Conservation (phyloP, 2,329 filamentous ascomycete genomes). For the Nemania sp. region DNA sequence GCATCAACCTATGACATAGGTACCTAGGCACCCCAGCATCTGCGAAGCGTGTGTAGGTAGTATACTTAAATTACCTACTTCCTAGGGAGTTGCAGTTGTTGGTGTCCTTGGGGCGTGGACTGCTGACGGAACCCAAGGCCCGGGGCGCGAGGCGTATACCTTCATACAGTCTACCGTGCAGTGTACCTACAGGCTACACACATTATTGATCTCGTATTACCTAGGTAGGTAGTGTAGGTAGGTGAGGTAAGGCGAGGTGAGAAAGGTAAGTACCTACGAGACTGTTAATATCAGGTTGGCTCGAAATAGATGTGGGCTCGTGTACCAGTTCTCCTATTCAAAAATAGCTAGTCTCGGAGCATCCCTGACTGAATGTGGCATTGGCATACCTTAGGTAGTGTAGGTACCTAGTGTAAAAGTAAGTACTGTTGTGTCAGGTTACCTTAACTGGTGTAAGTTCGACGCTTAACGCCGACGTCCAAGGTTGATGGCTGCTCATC, state of each 20-base stretch:
- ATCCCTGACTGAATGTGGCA: constrained; percentile 8
- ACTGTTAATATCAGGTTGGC: constrained; percentile 6
- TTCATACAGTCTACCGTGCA: not conserved
- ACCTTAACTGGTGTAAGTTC: constrained; percentile 1
- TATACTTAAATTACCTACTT: not conserved
- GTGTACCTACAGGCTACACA: not conserved
- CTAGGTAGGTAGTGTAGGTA: not conserved
- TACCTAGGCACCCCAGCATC: not conserved
- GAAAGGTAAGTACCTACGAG: no score
- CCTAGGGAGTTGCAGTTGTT: not conserved
- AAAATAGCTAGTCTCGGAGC: constrained; percentile 17
- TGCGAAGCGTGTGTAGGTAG: no score
- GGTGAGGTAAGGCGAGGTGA: constrained; percentile 13
- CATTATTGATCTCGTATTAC: no score
- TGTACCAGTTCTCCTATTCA: constrained; percentile 22
- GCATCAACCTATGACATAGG: no score
- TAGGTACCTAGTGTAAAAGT: not conserved
- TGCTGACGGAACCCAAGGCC: not conserved
- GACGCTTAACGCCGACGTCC: constrained; percentile 9
- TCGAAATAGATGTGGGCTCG: constrained; percentile 25
- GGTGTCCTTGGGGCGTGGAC: not conserved
- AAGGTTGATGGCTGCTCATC: constrained; percentile 7
- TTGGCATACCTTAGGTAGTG: constrained; percentile 18
- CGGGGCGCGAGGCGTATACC: not conserved
- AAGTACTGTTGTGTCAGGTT: constrained; percentile 9